Evolutionary conservation across 2,329 filamentous ascomycete genomes (phyloP), one percentile per base, ranked within the genome.

Genomic region (Exophiala aquamarina): DNA sequence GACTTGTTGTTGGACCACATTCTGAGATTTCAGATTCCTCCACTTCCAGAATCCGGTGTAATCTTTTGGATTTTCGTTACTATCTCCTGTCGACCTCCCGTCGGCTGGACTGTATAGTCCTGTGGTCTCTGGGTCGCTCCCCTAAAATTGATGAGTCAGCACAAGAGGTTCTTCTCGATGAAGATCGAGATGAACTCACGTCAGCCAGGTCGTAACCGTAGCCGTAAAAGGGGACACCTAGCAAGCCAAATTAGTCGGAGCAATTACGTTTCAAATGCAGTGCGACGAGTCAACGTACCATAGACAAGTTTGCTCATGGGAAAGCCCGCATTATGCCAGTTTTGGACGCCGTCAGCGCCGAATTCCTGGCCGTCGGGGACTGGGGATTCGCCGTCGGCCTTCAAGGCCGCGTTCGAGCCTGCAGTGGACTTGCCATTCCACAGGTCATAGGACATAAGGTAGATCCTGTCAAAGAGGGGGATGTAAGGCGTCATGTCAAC

Each of bases 361-460:
- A 34, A 43, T 21, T 34, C 13, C 19, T 43, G 41, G 28, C 31
- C 28, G n/a, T 41, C 10, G 17, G 5, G 19, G 17, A 26, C 17
- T 5, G 21, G 20, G 23, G 23, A 26, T 14, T 41, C 8, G 5
- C 19, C 36, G 23, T 20, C 10, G 11, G 5, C 17, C n/a, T 20
- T 18, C 15, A 43, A 26, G 13, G 41, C 41, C 8, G 14, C 41
- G 20, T 43, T 43, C 8, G 41, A 43, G 9, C 41, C 41, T 19
- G 41, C 41, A 13, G 32, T 35, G 33, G 19, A 13, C n/a, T 34
- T 9, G 8, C 11, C 18, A 11, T 20, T 21, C 41, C 41, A 43
- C 15, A 43, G 19, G 33, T 43, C 41, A 29, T 43, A 43, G 9
- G 41, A 26, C 41, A 43, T 43, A 3, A 43, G 41, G 15, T 43